Evolutionary conservation across 2,329 filamentous ascomycete species (phyloP), one percentile per base, ranked within the genome.

Genomic region (Hymenoscyphus scutula): DNA sequence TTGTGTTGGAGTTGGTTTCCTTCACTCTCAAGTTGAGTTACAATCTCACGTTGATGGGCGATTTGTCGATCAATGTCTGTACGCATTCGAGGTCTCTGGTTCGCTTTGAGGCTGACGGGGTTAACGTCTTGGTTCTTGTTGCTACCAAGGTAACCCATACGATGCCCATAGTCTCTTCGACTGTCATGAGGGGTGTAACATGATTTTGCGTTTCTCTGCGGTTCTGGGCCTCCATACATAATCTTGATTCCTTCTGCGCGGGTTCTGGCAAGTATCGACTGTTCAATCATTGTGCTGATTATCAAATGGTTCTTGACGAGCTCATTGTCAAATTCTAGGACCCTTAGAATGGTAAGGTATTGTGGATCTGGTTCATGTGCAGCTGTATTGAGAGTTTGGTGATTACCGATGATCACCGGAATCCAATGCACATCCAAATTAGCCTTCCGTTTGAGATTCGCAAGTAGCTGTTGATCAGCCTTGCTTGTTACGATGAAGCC

Each of bases 401-500:
- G 77, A 58, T 80, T 84, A 53, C 84, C 84, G 69, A 97, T 91
- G 65, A 87, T 80, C 7, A 93, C 83, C 1, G 83, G 82, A 59
- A 79, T 81, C 29, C 41, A 68, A 67, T 78, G 80, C 66, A 79
- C 71, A 68, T 78, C 80, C 67, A 79, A 71, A 6, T 79, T 77
- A 2, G 82, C 72, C 59, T 78, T 80, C 45, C 82, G 82, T 81
- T 96, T 89, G 67, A 96, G 76, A 2, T 74, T 74, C 17, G 80
- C 82, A 3, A 99, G 79, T 6, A 85, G 81, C n/a, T 81, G 81
- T 73, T 91, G 87, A 73, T 99, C 95, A 13, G 80, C 76, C 71
- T 90, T 91, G 74, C 81, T 91, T 5, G 85, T 88, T 51, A 97
- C 93, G 58, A 96, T 84, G 72, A 98, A 99, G 1, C 84, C 87